Conservation (phyloP, 768 basidiomycete genomes). For the Mrakia blollopis region DNA sequence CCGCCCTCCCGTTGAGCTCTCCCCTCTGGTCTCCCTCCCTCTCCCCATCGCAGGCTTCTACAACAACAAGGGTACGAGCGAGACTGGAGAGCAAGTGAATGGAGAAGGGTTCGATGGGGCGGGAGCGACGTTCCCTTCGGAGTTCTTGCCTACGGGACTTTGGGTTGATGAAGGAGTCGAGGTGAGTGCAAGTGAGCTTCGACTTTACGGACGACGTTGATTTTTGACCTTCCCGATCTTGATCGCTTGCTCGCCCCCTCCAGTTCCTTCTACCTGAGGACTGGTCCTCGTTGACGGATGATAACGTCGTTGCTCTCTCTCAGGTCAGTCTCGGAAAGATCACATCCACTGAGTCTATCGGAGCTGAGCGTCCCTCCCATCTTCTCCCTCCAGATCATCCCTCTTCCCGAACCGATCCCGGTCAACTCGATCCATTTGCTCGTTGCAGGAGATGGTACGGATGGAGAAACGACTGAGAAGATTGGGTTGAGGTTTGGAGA, state of each 20-base stretch:
- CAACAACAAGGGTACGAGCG: not conserved
- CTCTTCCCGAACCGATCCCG: not conserved
- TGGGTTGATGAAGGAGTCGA: conserved; percentile 15
- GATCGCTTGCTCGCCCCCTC: too few species aligned
- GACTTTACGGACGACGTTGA: not conserved
- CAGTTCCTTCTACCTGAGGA: conserved; percentile 25
- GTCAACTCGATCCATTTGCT: conserved; percentile 19
- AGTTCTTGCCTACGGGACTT: conserved; percentile 14
- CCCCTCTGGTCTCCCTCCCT: not conserved
- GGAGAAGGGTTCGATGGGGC: conserved; percentile 14
- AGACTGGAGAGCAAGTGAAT: not conserved
- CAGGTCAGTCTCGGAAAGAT: not conserved
- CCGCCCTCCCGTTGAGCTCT: not conserved
- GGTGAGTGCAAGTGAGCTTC: conserved; percentile 2
- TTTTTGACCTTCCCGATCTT: not conserved
- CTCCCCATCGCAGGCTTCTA: conserved; percentile 1
- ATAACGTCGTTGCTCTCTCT: conserved; percentile 15
- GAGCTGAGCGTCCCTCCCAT: not conserved
- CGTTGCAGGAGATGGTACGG: conserved; percentile 29
- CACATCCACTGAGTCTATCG: not conserved
- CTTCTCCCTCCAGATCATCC: not conserved
- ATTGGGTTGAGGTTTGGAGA: conserved; percentile 11
- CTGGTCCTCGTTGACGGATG: conserved; percentile 10
- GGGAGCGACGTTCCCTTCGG: conserved; percentile 8
- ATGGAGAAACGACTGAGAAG: conserved; percentile 22